phyloP scores from a whole-genome alignment of 805 yeast species.

The Candida railenensis region DNA sequence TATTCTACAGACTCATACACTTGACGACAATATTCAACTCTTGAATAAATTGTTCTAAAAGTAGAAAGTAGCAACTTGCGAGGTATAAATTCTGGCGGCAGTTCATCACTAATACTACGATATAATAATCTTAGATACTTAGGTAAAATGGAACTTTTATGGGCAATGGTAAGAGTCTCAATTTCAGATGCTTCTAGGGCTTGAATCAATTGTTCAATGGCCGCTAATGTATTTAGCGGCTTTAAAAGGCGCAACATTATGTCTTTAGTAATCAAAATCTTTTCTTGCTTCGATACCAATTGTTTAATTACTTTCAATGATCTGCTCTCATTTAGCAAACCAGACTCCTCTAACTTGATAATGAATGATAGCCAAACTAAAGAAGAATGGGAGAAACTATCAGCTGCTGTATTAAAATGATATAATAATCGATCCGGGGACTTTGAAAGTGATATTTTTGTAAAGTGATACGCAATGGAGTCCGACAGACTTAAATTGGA shows the following conservation, averaged over 20 bases:
- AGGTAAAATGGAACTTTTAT: slow-evolving; percentile 20
- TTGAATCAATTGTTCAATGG: slow-evolving; percentile 20
- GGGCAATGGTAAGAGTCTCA: slow-evolving; percentile 12
- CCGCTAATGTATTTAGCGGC: slow-evolving; percentile 25
- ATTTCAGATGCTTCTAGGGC: slow-evolving; percentile 8
- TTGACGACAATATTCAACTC: not conserved
- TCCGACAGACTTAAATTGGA: slow-evolving; percentile 13
- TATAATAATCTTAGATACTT: slow-evolving; percentile 22
- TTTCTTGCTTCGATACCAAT: slow-evolving; percentile 18
- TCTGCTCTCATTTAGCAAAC: slow-evolving; percentile 28
- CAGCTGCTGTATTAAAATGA: slow-evolving; percentile 31
- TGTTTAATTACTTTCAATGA: slow-evolving; percentile 25
- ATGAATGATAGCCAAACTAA: slow-evolving; percentile 35
- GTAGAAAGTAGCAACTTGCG: not conserved
- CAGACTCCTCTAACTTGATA: slow-evolving; percentile 29
- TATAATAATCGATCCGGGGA: slow-evolving; percentile 35
- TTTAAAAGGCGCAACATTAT: slow-evolving; percentile 26
- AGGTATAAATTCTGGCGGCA: not conserved
- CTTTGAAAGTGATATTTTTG: slow-evolving; percentile 24
- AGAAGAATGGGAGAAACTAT: slow-evolving; percentile 22
- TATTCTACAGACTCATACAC: slow-evolving; percentile 6
- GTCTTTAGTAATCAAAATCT: slow-evolving; percentile 31
- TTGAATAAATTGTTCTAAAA: not conserved
- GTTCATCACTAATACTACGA: not conserved
- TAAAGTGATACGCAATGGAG: slow-evolving; percentile 20